Percentiles rank a stretch among this genome's conserved stretches.
Evolutionary conservation across 2,329 filamentous ascomycete genomes (phyloP).

Genomic region (Paradendryphiella salina): DNA sequence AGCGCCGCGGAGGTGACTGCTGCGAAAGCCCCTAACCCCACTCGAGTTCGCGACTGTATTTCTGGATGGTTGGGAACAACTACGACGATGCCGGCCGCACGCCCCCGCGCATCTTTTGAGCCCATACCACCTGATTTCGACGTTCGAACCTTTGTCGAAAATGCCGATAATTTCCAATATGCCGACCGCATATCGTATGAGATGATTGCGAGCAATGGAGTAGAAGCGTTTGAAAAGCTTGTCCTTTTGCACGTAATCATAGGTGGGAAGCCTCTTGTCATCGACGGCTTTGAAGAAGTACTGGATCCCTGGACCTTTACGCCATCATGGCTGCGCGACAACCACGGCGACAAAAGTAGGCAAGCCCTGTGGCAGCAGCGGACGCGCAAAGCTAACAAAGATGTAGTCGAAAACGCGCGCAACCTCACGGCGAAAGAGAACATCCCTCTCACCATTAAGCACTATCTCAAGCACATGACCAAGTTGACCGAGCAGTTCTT

Average conservation of each 20-base stretch:
- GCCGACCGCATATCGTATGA: slow-evolving; percentile 77
- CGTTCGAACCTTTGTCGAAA: slow-evolving; percentile 72
- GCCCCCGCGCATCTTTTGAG: slow-evolving; percentile 87
- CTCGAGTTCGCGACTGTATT: neutral
- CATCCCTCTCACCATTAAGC: slow-evolving; percentile 81
- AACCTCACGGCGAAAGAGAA: slow-evolving; percentile 74
- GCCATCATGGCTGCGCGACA: slow-evolving; percentile 75
- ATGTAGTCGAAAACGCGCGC: slow-evolving; percentile 76
- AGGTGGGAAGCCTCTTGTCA: slow-evolving; percentile 83
- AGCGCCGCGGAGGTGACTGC: slow-evolving; percentile 3
- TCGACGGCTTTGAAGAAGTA: slow-evolving; percentile 81
- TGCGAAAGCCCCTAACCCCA: neutral
- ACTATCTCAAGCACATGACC: slow-evolving; percentile 87
- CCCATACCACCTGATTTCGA: slow-evolving; percentile 87
- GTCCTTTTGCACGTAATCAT: slow-evolving; percentile 81
- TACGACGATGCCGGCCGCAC: slow-evolving; percentile 70
- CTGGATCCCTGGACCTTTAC: slow-evolving; percentile 80
- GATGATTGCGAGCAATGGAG: slow-evolving; percentile 75
- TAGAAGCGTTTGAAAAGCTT: slow-evolving; percentile 82
- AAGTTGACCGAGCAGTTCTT: slow-evolving; percentile 80
- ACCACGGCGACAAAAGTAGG: slow-evolving; percentile 77
- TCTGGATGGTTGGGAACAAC: slow-evolving; percentile 14
- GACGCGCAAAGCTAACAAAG: slow-evolving; percentile 27
- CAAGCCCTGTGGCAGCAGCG: slow-evolving; percentile 20
- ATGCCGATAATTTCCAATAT: slow-evolving; percentile 82